Base-by-base conservation (phyloP, 441 rosid species). In the Mallotus repandus region DNA sequence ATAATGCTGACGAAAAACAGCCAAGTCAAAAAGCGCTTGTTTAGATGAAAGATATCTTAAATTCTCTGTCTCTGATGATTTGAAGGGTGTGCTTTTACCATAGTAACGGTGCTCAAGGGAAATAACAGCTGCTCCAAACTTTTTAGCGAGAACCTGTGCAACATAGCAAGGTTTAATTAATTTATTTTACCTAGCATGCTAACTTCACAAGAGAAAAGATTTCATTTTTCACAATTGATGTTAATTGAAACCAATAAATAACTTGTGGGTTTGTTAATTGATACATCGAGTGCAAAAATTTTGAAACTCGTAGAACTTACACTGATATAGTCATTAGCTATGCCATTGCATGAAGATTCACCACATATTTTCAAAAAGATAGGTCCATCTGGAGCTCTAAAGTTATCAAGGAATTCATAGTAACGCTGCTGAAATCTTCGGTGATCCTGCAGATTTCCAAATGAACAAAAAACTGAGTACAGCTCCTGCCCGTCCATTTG, bases 51-150 rank as follows among this genome's bases (percentile, higher is more conserved):
- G 91, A 80, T 86, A 95, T 82, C 84, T 92, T 77, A 95, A 87
- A 71, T 95, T 89, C 79, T 86, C 76, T 7, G 93, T 92, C 13
- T 83, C 74, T 56, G 85, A 76, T 19, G 93, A 86, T 22, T 84
- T 78, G 77, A 95, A 89, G n/a, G 99, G 99, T 6, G 87, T 83
- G 79, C 98, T 95, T 83, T 92, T 89, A 66, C 99, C 98, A 78
- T 95, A 95, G 80, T 92, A 95, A 57, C 97, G 98, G 79, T 95
- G 99, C 90, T 95, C 98, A 12, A 95, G 92, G 4, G 99, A 85
- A 79, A 95, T 94, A 53, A 92, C 85, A 68, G 97, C 98, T 16
- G 99, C 99, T 73, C 96, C 98, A 78, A 95, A 95, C 83, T 95
- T 95, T 84, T 92, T 92, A 13, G 98, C 97, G 83, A 94, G 81